phyloP scores from a whole-genome alignment of 1,139 yeast genomes.

The Debaryomyces robertsiae region DNA sequence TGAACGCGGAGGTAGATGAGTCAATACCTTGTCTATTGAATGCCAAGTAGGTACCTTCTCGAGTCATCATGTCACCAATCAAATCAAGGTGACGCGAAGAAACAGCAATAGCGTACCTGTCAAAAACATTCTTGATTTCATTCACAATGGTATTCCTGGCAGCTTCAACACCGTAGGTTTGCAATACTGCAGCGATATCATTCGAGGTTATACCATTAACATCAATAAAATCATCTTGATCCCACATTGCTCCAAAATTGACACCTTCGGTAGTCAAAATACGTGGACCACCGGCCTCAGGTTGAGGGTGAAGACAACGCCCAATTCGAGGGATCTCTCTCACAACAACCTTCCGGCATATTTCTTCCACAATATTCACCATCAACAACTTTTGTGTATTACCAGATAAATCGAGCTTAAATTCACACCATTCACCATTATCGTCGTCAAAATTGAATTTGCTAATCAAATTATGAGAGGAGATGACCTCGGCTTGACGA shows the following conservation, averaged over 20 bases:
- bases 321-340: constrained; percentile 92
- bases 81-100: constrained; percentile 93
- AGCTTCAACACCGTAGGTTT: constrained; percentile 97
- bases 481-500: constrained; percentile 81
- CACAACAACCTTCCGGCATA: constrained; percentile 87
- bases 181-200: constrained; percentile 88
- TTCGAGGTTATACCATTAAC: constrained; percentile 88
- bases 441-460: constrained; percentile 89
- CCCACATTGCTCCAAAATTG: constrained; percentile 98
- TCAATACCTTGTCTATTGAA: constrained; percentile 99
- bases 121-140: constrained; percentile 94
- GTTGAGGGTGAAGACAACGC: constrained; percentile 85
- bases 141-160: constrained; percentile 96
- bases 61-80: constrained; percentile 98
- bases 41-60: constrained; percentile 96
- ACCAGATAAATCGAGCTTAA: constrained; percentile 80
- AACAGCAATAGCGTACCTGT: constrained; percentile 93
- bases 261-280: constrained; percentile 96
- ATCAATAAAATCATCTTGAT: constrained; percentile 87
- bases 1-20: constrained; percentile 89
- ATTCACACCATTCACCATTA: constrained; percentile 90
- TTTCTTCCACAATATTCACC: constrained; percentile 94
- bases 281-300: constrained; percentile 57
- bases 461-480: constrained; percentile 70
- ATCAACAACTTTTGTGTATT: constrained; percentile 90